Percentiles rank a stretch among this genome's conserved stretches.
phyloP scores from a whole-genome alignment of 2,329 filamentous ascomycete species.

The Xylaria multiplex region DNA sequence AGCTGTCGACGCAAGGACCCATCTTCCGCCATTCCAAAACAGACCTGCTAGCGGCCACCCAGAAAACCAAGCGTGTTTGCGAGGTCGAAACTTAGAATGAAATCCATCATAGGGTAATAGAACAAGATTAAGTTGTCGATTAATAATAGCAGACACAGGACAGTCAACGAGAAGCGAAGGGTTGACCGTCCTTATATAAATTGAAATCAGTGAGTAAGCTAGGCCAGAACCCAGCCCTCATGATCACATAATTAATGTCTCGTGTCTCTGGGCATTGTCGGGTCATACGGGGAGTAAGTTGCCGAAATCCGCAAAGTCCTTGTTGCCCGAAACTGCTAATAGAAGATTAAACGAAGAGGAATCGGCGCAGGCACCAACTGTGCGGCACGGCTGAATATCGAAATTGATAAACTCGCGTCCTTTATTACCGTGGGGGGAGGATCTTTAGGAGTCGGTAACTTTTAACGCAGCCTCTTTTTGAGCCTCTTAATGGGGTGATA shows the following conservation, averaged over 20 bases:
- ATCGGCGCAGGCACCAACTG: not conserved
- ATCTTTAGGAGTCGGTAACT: not conserved
- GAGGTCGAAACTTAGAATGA: not conserved
- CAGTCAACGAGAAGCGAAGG: constrained; percentile 3
- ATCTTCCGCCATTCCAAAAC: not conserved
- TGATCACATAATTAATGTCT: not conserved
- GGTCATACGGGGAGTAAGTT: constrained; percentile 17
- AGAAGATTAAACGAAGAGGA: not conserved
- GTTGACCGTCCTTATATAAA: constrained; percentile 7
- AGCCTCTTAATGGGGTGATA: not conserved
- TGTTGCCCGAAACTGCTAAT: constrained; percentile 18
- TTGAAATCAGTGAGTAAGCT: not conserved
- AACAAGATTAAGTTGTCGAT: not conserved
- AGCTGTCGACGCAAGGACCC: not conserved
- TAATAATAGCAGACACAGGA: not conserved
- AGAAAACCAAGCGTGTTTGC: not conserved
- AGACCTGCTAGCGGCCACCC: not conserved
- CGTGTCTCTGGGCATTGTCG: not conserved
- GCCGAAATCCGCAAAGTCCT: constrained; percentile 1
- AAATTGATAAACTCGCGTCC: not conserved
- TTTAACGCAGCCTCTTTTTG: not conserved
- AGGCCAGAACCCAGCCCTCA: not conserved
- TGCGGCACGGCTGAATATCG: constrained; percentile 4
- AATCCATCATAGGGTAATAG: not conserved
- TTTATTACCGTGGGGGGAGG: not conserved